phyloP scores from a whole-genome alignment of 192 early-diverging fungal species.

The Gorgonomyces haynaldii region DNA sequence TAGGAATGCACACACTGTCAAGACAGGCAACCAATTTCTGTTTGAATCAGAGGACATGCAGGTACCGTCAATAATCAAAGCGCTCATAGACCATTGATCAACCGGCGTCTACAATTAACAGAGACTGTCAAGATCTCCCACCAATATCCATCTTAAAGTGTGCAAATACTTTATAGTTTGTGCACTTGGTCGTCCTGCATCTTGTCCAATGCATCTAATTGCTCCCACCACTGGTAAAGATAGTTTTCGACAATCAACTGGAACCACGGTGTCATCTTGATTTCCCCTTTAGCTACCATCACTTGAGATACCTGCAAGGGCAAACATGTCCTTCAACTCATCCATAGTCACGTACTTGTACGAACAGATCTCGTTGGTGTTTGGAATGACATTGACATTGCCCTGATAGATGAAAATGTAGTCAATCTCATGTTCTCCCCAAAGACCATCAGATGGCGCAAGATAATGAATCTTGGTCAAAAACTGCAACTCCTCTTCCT shows the following conservation, averaged over 20 bases:
- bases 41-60: too few relatives aligned
- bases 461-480: constrained; percentile 93
- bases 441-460: constrained; percentile 86
- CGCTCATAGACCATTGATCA: neutral
- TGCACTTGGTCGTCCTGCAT: constrained; percentile 49
- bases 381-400: constrained; percentile 62
- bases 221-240: constrained; percentile 93
- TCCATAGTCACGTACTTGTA: constrained; percentile 69
- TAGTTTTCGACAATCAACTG: constrained; percentile 82
- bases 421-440: constrained; percentile 99
- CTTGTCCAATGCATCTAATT: constrained; percentile 55
- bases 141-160: too few relatives aligned
- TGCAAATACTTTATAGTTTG: too few relatives aligned
- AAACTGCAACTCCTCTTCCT: constrained; percentile 72
- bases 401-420: constrained; percentile 86
- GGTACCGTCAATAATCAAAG: too few relatives aligned
- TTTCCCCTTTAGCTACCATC: constrained; percentile 32
- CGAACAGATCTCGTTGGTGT: constrained; percentile 82
- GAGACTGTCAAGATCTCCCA: too few relatives aligned
- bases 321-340: constrained; percentile 69
- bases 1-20: too few relatives aligned
- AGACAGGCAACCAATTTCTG: too few relatives aligned
- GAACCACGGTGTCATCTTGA: constrained; percentile 93
- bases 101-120: too few relatives aligned
- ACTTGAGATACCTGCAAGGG: constrained; percentile 36